Evolutionary conservation across 2,329 filamentous ascomycete genomes (phyloP).

Genomic region (Zymoseptoria tritici): DNA sequence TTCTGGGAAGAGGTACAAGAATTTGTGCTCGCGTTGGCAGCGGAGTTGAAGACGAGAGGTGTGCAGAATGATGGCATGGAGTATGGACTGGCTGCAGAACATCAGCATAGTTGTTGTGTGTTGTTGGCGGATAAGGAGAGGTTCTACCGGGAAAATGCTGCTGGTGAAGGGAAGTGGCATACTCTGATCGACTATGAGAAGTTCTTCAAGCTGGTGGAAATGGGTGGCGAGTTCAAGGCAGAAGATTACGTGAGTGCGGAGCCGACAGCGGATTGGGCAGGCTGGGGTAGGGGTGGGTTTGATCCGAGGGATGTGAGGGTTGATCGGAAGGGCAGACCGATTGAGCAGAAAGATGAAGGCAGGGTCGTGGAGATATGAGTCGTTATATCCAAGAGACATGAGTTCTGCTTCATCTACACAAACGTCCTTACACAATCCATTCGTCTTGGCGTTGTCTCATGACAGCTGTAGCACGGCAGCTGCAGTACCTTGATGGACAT

Average conservation of each 20-base stretch:
- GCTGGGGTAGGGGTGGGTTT: constrained; percentile 91
- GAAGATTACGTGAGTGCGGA: constrained; percentile 78
- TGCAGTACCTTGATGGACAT: too few species aligned
- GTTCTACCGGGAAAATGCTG: constrained; percentile 57
- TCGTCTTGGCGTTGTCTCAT: too few species aligned
- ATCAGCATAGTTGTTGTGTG: constrained; percentile 90
- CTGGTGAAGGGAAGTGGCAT: constrained; percentile 60
- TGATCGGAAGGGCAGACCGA: constrained; percentile 62
- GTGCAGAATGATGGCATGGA: constrained; percentile 69
- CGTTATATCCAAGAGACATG: neutral
- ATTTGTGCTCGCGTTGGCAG: constrained; percentile 70
- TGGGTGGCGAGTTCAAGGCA: constrained; percentile 59
- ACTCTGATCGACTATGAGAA: constrained; percentile 83
- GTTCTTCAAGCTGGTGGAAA: constrained; percentile 80
- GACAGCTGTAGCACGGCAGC: too few species aligned
- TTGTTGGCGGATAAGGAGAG: constrained; percentile 69
- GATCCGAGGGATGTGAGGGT: constrained; percentile 84
- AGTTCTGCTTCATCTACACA: too few species aligned
- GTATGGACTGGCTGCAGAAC: constrained; percentile 91
- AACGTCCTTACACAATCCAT: too few species aligned
- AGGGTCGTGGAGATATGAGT: constrained; percentile 9
- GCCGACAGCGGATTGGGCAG: constrained; percentile 85
- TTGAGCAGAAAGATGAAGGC: constrained; percentile 9
- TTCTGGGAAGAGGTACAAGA: constrained; percentile 86
- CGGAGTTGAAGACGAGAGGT: constrained; percentile 60